Evolutionary conservation across 345 rosid species (phyloP).

Genomic region (Salix caprea): DNA sequence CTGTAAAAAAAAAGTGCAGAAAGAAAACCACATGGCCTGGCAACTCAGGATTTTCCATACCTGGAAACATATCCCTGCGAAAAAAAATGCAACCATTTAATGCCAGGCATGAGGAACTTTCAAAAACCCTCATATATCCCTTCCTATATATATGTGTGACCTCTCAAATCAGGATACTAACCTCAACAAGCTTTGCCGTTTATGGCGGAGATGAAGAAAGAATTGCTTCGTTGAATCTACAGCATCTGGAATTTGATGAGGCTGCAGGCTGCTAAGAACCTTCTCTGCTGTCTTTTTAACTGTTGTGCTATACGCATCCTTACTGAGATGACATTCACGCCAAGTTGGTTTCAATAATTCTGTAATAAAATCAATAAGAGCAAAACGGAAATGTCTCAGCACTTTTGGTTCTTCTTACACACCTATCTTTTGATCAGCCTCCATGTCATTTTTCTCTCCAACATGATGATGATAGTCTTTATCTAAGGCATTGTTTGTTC

Average conservation of each 20-base stretch:
- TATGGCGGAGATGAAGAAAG: constrained; percentile 54
- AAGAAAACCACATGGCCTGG: constrained; percentile 14
- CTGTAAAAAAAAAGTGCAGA: constrained; percentile 26
- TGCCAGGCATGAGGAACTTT: too few relatives aligned
- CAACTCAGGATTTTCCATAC: too few relatives aligned
- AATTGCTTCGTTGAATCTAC: constrained; percentile 47
- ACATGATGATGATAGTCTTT: too few relatives aligned
- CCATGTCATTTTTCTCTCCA: too few relatives aligned
- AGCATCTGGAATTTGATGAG: constrained; percentile 56
- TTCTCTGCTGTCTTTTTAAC: constrained; percentile 75
- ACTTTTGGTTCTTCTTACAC: constrained; percentile 29
- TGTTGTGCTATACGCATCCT: constrained; percentile 71
- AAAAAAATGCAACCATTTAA: too few relatives aligned
- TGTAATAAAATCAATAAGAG: constrained; percentile 60
- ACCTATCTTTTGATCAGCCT: too few relatives aligned
- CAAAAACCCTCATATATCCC: too few relatives aligned
- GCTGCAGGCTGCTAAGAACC: constrained; percentile 55
- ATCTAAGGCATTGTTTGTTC: too few relatives aligned
- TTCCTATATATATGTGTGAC: too few relatives aligned
- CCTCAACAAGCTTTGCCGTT: too few relatives aligned
- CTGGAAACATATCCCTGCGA: too few relatives aligned
- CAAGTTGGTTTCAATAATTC: constrained; percentile 76
- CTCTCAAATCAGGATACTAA: too few relatives aligned
- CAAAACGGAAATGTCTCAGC: constrained; percentile 51
- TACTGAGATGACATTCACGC: constrained; percentile 78